phyloP scores from a whole-genome alignment of 1,284 basidiomycete genomes.

The Pascua sp. region DNA sequence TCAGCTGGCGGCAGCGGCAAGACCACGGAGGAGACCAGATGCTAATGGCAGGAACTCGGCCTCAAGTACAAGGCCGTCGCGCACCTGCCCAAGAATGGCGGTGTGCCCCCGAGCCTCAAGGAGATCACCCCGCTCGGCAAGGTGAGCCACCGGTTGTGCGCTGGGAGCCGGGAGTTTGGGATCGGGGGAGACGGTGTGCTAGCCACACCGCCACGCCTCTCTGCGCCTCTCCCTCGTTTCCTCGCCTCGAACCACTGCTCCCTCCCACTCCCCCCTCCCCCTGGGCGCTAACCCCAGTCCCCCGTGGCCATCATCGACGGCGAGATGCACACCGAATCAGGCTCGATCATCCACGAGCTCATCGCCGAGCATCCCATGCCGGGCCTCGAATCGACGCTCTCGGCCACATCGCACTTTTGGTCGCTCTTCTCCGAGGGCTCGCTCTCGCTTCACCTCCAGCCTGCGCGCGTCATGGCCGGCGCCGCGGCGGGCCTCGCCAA shows the following conservation, averaged over 20 bases:
- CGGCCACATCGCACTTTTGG: constrained; percentile 4
- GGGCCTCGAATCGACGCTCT: not conserved
- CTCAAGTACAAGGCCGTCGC: constrained; percentile 1
- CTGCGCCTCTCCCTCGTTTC: constrained; percentile 1
- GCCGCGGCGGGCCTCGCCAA: not conserved
- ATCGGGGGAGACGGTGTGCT: not conserved
- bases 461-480: not conserved
- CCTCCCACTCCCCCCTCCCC: no score
- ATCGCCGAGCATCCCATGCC: constrained; percentile 6
- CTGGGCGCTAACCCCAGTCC: constrained; percentile 18
- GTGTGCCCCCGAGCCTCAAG: not conserved
- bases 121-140: constrained; percentile 1
- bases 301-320: constrained; percentile 32
- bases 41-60: constrained; percentile 5
- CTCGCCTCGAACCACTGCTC: no score
- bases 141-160: not conserved
- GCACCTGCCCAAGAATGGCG: not conserved
- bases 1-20: no score
- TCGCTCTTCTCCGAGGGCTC: constrained; percentile 8
- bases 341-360: constrained; percentile 32
- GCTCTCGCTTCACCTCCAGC: constrained; percentile 11
- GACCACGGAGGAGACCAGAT: no score
- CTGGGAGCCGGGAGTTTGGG: no score
- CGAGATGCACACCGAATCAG: constrained; percentile 29
- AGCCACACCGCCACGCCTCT: not conserved